Base-by-base conservation (phyloP, 2,329 filamentous ascomycete species). In the Neofusicoccum sp. region DNA sequence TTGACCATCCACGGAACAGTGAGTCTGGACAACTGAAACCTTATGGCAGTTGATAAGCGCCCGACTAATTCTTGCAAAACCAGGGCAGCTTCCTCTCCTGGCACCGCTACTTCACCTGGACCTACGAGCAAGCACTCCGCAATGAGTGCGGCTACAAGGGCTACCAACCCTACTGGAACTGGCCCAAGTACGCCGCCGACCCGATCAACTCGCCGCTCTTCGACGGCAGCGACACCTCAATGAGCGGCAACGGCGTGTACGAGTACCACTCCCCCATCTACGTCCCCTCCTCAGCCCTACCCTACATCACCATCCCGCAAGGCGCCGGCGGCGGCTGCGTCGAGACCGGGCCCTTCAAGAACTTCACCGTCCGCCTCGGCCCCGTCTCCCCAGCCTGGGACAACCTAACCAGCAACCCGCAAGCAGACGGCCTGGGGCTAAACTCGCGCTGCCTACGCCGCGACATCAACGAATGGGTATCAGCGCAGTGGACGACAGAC, bases 321-420 rank as follows among this genome's bases (percentile, higher is more conserved):
- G 85, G 83, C n/a, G 77, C 78, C 0, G 85, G 85, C 12, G 84
- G 85, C 43, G 85, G 85, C 1, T 87, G 84, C 68, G 76, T 87
- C 2, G 76, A 71, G 12, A 77, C 74, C 0, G 84, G 84, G 0
- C 84, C 84, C 0, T 85, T 86, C 73, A 79, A 76, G 67, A 76
- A 84, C 68, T 76, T 69, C 67, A 68, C 66, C 1, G 75, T 80
- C 28, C 79, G 78, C 62, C 75, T 82, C 0, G 84, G 84, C 0
- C 85, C 85, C 1, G 78, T 85, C 16, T 67, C 71, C 1, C 71
- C 76, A 16, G 74, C 73, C 5, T 69, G 77, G 6, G 22, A 65
- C n/a, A 68, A 73, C 61, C 68, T 71, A 2, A 62, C 66, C 0
- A 64, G 71, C 0, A 74, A 77, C 52, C 68, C 77, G 2, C 65